These are phyloP conservation scores for Colletotrichum aenigma DNA, from an alignment of 2,329 filamentous ascomycete species.

Conservation along the genomic window DNA sequence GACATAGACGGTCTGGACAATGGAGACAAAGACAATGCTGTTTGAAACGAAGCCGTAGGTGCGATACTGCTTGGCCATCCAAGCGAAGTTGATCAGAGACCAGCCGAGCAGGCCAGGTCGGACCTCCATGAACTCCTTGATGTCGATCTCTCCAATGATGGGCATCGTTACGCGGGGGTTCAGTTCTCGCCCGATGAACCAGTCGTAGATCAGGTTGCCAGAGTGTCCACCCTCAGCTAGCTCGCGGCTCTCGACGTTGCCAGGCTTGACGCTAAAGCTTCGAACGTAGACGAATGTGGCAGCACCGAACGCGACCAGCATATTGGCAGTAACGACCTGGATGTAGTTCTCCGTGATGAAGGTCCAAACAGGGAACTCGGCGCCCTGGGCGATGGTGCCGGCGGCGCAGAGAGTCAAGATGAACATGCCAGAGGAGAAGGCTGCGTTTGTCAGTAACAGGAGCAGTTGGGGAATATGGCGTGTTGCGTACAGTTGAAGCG, in stretches of 20 bases:
- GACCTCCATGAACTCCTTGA: conserved; percentile 89
- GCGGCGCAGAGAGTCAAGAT: conserved; percentile 74
- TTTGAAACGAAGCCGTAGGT: conserved; percentile 84
- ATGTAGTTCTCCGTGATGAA: conserved; percentile 93
- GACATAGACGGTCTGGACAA: conserved; percentile 81
- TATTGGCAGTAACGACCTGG: conserved; percentile 82
- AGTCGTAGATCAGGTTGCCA: conserved; percentile 91
- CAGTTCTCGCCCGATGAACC: conserved; percentile 91
- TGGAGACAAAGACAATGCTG: conserved; percentile 79
- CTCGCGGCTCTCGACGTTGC: conserved; percentile 74
- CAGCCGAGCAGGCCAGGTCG: conserved; percentile 91
- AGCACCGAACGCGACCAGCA: conserved; percentile 74
- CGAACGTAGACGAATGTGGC: conserved; percentile 81
- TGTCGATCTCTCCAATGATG: conserved; percentile 82
- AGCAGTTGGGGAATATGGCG: not conserved
- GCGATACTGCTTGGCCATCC: conserved; percentile 86
- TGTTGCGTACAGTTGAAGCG: conserved; percentile 71
- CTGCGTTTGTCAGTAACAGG: conserved; percentile 43
- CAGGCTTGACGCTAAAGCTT: conserved; percentile 82
- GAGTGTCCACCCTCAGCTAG: conserved; percentile 81
- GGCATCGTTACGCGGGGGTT: conserved; percentile 86
- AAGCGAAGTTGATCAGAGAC: conserved; percentile 84
- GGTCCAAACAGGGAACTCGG: conserved; percentile 86
- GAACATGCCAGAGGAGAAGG: conserved; percentile 75
- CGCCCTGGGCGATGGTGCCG: conserved; percentile 78